phyloP scores from a whole-genome alignment of 768 basidiomycete species.

The Termitomyces titanicus region DNA sequence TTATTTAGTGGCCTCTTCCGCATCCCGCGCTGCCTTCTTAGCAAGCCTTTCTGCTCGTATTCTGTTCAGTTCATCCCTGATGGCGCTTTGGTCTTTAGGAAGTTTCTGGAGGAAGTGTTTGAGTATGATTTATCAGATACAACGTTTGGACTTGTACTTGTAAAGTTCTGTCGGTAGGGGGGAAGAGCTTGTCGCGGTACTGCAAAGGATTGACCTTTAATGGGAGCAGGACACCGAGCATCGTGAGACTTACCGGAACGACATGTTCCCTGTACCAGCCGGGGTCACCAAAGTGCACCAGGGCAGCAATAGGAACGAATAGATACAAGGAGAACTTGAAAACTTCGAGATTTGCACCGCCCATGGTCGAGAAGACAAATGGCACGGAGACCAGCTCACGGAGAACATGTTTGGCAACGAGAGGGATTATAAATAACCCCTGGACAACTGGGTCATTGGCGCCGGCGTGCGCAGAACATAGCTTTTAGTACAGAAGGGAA shows the following conservation, averaged over 20 bases:
- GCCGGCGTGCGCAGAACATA: background rate
- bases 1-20: background rate
- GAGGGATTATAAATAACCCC: background rate
- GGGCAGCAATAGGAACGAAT: constrained; percentile 75
- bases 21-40: constrained; percentile 43
- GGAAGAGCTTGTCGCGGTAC: constrained; percentile 75
- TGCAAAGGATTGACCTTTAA: constrained; percentile 19
- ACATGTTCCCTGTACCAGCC: constrained; percentile 82
- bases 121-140: background rate
- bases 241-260: constrained; percentile 50
- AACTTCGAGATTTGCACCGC: constrained; percentile 74
- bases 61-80: constrained; percentile 67
- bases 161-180: constrained; percentile 51
- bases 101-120: constrained; percentile 38
- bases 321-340: constrained; percentile 90
- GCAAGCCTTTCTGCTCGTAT: constrained; percentile 58
- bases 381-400: background rate
- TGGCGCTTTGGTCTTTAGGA: constrained; percentile 61
- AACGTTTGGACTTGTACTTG: constrained; percentile 32
- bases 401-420: background rate
- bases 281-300: constrained; percentile 85
- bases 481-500: constrained; percentile 7
- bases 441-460: background rate
- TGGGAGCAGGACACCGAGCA: background rate
- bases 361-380: constrained; percentile 11